Evolutionary conservation across 2,329 filamentous ascomycete species (phyloP), one percentile per base, ranked within the genome.

Genomic region (Ciborinia camelliae): DNA sequence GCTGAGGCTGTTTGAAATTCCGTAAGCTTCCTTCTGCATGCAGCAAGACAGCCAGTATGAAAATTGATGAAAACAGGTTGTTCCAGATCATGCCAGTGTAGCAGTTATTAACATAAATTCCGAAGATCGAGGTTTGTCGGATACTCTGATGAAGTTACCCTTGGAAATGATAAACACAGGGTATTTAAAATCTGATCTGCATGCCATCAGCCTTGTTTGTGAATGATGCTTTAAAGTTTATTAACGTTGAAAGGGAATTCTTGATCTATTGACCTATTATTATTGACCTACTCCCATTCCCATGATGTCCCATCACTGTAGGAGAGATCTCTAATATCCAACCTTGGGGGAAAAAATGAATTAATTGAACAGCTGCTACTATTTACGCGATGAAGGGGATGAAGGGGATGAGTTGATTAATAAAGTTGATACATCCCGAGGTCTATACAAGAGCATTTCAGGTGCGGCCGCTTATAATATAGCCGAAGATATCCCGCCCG

Each of bases 121-220:
- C 52, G 23, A 55, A 45, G 14, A 1, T 58, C 41, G 41, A 58
- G 12, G 6, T 47, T 35, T 47, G 41, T 35, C 28, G 20, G 28
- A 35, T 32, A 8, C 15, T 20, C 12, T 18, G 20, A 10, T 26
- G n/a, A 35, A 45, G n/a, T 35, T 3, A 1, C 12, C 55, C 55
- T 6, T 35, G 53, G n/a, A 58, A 23, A 35, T 58, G 55, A 58
- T 58, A 20, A 47, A 45, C 55, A 35, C 55, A 26, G 55, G 55
- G 55, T 23, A 32, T 26, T 28, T 45, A 2, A 35, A 58, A 47
- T 47, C 55, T 58, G 28, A 32, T 58, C 47, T 6, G 30, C 41
- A 55, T 58, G 28, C 54, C 39, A 58, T 58, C 23, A 23, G 23
- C 18, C 26, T 28, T 32, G 20, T 35, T 26, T 10, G n/a, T 57